phyloP scores from a whole-genome alignment of 306 rosid species.

The Lablab purpureus region DNA sequence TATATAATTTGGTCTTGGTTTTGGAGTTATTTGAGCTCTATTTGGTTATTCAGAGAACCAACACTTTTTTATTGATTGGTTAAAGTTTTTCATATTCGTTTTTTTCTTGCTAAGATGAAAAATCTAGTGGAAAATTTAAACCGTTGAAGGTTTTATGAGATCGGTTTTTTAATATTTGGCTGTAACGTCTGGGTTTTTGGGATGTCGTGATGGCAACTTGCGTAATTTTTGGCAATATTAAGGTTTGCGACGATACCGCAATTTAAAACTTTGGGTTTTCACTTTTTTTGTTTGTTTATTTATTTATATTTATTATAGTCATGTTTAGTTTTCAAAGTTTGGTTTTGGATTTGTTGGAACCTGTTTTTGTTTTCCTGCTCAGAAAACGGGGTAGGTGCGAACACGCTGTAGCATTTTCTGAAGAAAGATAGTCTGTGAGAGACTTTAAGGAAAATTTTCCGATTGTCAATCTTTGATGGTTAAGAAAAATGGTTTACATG shows the following conservation, averaged over 20 bases:
- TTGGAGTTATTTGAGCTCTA: slow-evolving; percentile 1
- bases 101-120: neutral
- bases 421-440: neutral
- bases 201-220: neutral
- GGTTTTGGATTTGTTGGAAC: slow-evolving; percentile 5
- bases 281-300: neutral
- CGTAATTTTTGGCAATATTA: neutral
- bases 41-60: neutral
- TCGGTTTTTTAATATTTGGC: neutral
- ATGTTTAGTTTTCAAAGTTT: neutral
- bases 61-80: neutral
- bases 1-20: neutral
- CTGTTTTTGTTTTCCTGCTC: neutral
- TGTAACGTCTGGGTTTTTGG: neutral
- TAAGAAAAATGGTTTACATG: slow-evolving; percentile 1
- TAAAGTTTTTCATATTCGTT: neutral
- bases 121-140: neutral
- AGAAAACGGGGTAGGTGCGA: slow-evolving; percentile 26
- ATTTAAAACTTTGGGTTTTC: neutral
- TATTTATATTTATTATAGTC: neutral
- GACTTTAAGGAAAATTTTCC: neutral
- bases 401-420: neutral
- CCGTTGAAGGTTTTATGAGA: neutral
- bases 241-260: neutral
- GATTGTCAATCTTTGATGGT: neutral